A percentile compares a stretch with the other conserved stretches of the same genome.
These are phyloP conservation scores for Oryza longistaminata DNA, from an alignment of 176 grass and related monocot genomes.

Conservation along the genomic window DNA sequence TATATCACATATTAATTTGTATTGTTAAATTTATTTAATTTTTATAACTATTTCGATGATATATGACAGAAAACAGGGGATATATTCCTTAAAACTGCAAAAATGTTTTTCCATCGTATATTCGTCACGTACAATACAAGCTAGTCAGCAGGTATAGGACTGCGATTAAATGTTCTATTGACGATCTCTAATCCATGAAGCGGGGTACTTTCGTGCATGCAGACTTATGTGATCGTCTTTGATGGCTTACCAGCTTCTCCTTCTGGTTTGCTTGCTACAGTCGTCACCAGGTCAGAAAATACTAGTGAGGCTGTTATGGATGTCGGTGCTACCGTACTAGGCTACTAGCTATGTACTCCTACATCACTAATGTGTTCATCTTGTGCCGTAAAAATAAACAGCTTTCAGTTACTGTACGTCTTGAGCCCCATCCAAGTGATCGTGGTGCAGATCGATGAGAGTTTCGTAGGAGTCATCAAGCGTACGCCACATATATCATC, in stretches of 20 bases:
- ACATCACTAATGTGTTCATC: background rate
- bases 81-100: no score
- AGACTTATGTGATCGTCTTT: slow-evolving; percentile 30
- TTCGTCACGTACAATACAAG: background rate
- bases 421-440: background rate
- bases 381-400: background rate
- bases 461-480: background rate
- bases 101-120: no score
- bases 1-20: no score
- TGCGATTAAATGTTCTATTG: background rate
- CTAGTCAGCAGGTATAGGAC: no score
- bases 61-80: no score
- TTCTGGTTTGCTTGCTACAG: background rate
- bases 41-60: no score
- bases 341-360: background rate
- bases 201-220: background rate
- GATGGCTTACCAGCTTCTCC: background rate
- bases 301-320: background rate
- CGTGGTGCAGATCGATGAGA: slow-evolving; percentile 22
- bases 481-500: background rate
- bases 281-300: background rate
- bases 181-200: background rate
- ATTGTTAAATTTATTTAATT: no score
- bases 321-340: background rate
- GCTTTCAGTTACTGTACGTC: background rate